Base-by-base conservation (phyloP, 2,329 filamentous ascomycete species). In the Tothia fuscella region DNA sequence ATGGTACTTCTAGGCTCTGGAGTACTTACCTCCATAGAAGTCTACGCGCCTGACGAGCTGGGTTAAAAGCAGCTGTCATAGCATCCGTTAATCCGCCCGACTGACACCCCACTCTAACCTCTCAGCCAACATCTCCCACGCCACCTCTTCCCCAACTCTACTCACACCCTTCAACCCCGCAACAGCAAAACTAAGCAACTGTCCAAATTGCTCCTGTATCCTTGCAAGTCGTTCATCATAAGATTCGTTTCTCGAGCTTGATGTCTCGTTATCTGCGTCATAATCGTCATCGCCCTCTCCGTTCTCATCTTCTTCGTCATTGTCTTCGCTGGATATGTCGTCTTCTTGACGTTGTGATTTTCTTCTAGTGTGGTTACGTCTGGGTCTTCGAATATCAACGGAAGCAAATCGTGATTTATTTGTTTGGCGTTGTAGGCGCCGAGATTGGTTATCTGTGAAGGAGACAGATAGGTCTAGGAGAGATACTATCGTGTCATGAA, bases 51-150 rank as follows among this genome's bases (percentile, higher is more conserved):
- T n/a, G n/a, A n/a, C n/a, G n/a, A n/a, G n/a, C n/a, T n/a, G n/a
- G n/a, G n/a, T n/a, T n/a, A n/a, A n/a, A n/a, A n/a, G n/a, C n/a
- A n/a, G n/a, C n/a, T n/a, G n/a, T n/a, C n/a, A n/a, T n/a, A n/a
- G n/a, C n/a, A n/a, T n/a, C n/a, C n/a, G n/a, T n/a, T n/a, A n/a
- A n/a, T n/a, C n/a, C n/a, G n/a, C 16, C 14, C 29, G 33, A 7
- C 14, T 32, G 4, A 17, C 21, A 20, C 39, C 39, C 53, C 68
- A 68, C 51, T 88, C 81, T 33, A 93, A 59, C 65, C 81, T 82
- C 58, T 93, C 85, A 1, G 82, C 85, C 46, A 94, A 57, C 46
- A 82, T 76, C 59, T 91, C 84, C 82, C 87, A 89, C 55, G 79
- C 72, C 54, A 53, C 70, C 61, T 84, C 77, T 21, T 76, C 76